Base-by-base conservation (phyloP, 1,284 basidiomycete genomes). In the Cryptococcus sp. region DNA sequence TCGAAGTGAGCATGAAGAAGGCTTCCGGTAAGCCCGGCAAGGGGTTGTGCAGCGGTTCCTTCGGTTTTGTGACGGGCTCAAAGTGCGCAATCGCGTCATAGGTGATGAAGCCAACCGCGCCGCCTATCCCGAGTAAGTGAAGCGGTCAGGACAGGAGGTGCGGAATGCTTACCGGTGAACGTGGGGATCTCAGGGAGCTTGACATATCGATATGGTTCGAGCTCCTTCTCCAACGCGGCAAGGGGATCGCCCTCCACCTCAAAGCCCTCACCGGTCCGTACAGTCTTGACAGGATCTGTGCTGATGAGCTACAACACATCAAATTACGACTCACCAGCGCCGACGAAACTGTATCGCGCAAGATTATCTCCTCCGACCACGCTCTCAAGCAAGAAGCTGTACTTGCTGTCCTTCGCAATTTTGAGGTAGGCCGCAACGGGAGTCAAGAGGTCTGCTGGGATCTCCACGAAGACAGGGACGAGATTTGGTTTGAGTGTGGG, bases 61-160 rank as follows among this genome's bases (percentile, higher is more conserved):
- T 83, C 17, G 76, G 76, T 54, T 76, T 76, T 4, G 93, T 95
- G 79, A 91, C 93, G 55, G 95, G 91, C 79, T 99, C 96, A 72
- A 99, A 99, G 78, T 99, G 88, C 64, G 90, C 89, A 56, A 99
- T 87, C 75, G 91, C 92, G 75, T 99, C 96, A 80, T 95, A 99
- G 15, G 91, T 86, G 66, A 99, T 92, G 80, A 97, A 99, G 47
- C 96, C 96, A 70, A 99, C 92, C 0, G 95, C 95, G 52, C 96
- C 96, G 51, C 96, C 96, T 82, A 46, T 4, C 3, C 35, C 7
- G 13, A 19, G 42, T 43, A 17, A n/a, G 93, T 93, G 79, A 90
- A 92, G 55, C 93, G 91, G 79, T 98, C 96, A 98, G 88, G 64
- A 90, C 89, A 56, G 99, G 87, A 76, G 91, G 92, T 75, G 98